Evolutionary conservation across 805 yeast genomes (phyloP).

Genomic region (Hanseniaspora opuntiae): DNA sequence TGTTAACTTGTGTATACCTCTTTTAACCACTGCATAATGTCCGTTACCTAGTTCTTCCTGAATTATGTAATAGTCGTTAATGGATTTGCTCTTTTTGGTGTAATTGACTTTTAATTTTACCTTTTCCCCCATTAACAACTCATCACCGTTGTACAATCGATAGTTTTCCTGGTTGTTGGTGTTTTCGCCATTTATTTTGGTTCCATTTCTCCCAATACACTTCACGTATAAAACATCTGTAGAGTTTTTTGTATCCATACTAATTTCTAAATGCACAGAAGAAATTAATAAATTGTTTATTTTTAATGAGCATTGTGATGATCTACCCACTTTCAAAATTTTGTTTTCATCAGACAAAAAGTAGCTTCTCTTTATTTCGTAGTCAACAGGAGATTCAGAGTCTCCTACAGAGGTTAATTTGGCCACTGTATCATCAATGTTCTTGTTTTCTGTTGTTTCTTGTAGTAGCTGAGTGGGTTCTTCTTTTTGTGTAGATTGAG

Average conservation of each 20-base stretch:
- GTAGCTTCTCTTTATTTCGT: constrained; percentile 30
- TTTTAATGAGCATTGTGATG: constrained; percentile 9
- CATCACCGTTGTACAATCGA: constrained; percentile 11
- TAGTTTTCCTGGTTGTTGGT: background rate
- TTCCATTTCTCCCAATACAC: constrained; percentile 10
- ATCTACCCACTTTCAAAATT: constrained; percentile 5
- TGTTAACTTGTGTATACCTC: constrained; percentile 43
- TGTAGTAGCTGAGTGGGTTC: constrained; percentile 8
- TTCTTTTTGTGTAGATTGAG: background rate
- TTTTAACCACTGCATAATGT: constrained; percentile 70
- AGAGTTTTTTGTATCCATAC: constrained; percentile 13
- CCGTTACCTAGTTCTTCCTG: constrained; percentile 60
- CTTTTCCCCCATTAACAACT: constrained; percentile 12
- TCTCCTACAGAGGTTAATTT: background rate
- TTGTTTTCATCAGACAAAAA: constrained; percentile 10
- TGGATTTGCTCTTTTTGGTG: constrained; percentile 25
- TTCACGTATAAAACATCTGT: constrained; percentile 2
- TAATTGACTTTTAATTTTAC: constrained; percentile 15
- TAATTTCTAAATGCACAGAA: constrained; percentile 20
- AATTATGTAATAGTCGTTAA: constrained; percentile 38
- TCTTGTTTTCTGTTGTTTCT: background rate
- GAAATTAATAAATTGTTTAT: constrained; percentile 3
- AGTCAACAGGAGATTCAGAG: background rate
- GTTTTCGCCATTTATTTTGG: constrained; percentile 2
- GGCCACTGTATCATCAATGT: background rate